Base-by-base conservation (phyloP, 305 asterid genomes). In the Fraxinus paxiana region DNA sequence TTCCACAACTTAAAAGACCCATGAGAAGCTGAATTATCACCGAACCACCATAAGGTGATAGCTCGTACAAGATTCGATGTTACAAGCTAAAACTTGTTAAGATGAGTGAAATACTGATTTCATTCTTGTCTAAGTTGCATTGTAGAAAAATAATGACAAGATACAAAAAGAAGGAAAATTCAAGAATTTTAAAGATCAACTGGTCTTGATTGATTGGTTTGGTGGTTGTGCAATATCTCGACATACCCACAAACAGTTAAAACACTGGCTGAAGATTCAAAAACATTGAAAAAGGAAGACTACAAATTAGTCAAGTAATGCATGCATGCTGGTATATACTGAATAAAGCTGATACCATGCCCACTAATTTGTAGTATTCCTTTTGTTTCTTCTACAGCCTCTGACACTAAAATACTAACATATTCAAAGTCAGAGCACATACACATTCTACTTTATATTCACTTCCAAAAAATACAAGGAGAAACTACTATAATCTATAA, bases 301-400 rank as follows among this genome's bases (percentile, higher is more conserved):
- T 5, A 30, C 33, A 59, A 20, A 28, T 13, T 46, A 81, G 69
- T 46, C 33, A 65, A 41, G 35, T 18, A 76, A 43, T 75, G 82
- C 86, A 80, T 82, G 80, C 79, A 77, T 77, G 82, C 82, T 77
- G 59, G 33, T 63, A 74, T 30, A 61, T 17, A 59, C 81, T 81
- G 61, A 76, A 80, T 84, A 82, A 84, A 84, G 89, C 87, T 87
- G 89, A 87, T 73, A 0, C 85, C 75, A 70, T 70, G 20, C 48
- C 83, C 77, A 72, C 67, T 38, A 6, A 4, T 83, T 87, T 84
- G 85, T 87, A 77, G 80, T 17, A 77, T 87, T 87, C 89, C 82
- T 17, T 78, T 84, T 87, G 89, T 82, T 77, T 41, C 79, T 81
- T 79, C 77, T 33, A 65, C 80, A 22, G 48, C 51, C 5, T 30